These are phyloP conservation scores for Picochlorum costavermella DNA, from an alignment of 139 green algal genomes.

Conservation along the genomic window DNA sequence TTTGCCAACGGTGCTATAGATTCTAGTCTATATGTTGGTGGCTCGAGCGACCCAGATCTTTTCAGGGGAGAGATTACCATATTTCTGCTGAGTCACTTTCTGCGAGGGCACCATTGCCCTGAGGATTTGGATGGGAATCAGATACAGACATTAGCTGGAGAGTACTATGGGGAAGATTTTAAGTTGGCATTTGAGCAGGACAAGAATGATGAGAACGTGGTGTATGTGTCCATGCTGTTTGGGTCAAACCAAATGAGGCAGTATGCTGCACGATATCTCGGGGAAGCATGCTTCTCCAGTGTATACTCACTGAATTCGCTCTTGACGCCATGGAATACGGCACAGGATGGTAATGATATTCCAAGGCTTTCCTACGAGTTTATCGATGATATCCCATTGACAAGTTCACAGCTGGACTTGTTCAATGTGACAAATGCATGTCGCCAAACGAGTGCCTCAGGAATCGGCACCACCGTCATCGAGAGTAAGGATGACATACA, in stretches of 20 bases:
- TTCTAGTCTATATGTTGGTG: neutral
- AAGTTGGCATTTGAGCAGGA: neutral
- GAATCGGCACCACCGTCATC: no score
- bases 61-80: neutral
- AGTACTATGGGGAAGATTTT: constrained; percentile 1
- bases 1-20: neutral
- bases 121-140: neutral
- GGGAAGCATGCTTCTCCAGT: constrained; percentile 1
- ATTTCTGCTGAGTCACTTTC: neutral
- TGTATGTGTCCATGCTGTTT: neutral
- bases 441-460: neutral
- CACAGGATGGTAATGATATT: neutral
- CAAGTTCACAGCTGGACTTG: neutral
- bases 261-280: neutral
- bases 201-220: neutral
- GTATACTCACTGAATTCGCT: neutral
- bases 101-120: neutral
- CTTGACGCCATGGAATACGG: neutral
- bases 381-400: neutral
- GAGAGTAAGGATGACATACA: no score
- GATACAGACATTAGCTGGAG: constrained; percentile 2
- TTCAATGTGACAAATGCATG: constrained; percentile 1
- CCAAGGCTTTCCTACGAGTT: neutral
- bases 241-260: neutral
- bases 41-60: neutral